Evolutionary conservation across 306 rosid species (phyloP).

Genomic region (Hippophae rhamnoides): DNA sequence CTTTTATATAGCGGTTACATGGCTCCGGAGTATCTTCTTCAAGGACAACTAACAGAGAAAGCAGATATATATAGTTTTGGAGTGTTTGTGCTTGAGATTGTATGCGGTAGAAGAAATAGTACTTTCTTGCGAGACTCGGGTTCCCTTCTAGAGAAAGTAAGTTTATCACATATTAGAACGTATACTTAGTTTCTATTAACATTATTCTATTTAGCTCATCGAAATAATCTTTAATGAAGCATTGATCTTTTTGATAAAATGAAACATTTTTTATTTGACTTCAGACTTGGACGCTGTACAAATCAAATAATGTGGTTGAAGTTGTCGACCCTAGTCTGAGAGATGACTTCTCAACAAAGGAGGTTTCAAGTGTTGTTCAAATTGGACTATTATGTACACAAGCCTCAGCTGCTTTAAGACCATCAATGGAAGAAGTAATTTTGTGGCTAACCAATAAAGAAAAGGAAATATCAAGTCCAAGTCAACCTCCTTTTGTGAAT

Average conservation of each 20-base stretch:
- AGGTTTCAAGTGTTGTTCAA: constrained; percentile 39
- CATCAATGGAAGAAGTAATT: constrained; percentile 56
- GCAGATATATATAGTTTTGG: constrained; percentile 82
- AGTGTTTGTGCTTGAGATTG: constrained; percentile 72
- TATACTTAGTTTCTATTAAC: no score
- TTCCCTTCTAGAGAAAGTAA: constrained; percentile 62
- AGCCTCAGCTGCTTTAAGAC: constrained; percentile 60
- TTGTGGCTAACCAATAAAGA: constrained; percentile 40
- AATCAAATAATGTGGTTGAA: constrained; percentile 34
- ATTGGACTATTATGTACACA: constrained; percentile 79
- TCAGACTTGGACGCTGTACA: constrained; percentile 62
- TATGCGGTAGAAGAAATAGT: constrained; percentile 58
- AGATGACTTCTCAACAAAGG: constrained; percentile 39
- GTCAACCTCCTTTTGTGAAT: constrained; percentile 70
- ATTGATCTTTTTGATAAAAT: constrained; percentile 1
- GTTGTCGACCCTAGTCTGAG: constrained; percentile 50
- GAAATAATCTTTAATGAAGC: no score
- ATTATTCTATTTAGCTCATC: no score
- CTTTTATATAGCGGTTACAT: constrained; percentile 56
- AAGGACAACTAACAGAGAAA: constrained; percentile 83
- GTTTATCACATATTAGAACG: no score
- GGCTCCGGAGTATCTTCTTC: constrained; percentile 84
- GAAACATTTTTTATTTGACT: constrained; percentile 5
- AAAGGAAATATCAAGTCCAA: constrained; percentile 36
- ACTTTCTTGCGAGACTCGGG: constrained; percentile 45